A percentile compares a stretch with the other conserved stretches of the same genome.
Evolutionary conservation across 805 yeast species (phyloP).

Genomic region (Saccharomycopsis microspora): DNA sequence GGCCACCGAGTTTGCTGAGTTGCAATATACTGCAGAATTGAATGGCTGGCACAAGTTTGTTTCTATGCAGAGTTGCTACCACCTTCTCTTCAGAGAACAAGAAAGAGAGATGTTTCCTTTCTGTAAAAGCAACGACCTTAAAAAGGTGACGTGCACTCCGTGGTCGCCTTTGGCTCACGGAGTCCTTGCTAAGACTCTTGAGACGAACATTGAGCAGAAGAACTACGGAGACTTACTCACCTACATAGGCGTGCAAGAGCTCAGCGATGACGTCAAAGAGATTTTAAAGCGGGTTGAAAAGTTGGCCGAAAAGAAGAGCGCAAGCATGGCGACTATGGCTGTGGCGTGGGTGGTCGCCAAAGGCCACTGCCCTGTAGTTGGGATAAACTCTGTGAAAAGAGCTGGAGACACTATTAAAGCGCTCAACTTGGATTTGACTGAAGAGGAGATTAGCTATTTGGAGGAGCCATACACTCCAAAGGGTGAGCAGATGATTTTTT

Average conservation of each 20-base stretch:
- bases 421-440: conserved; percentile 27
- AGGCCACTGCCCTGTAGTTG: conserved; percentile 44
- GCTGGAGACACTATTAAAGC: conserved; percentile 42
- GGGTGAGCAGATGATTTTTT: too few species aligned
- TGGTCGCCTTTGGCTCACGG: conserved; percentile 55
- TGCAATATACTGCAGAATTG: conserved; percentile 46
- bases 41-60: conserved; percentile 48
- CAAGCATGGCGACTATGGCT: conserved; percentile 42
- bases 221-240: too few species aligned
- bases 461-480: conserved; percentile 9
- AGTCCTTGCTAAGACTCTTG: conserved; percentile 36
- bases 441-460: conserved; percentile 3
- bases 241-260: conserved; percentile 18
- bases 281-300: conserved; percentile 41
- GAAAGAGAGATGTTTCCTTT: conserved; percentile 51
- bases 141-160: conserved; percentile 35
- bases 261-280: conserved; percentile 20
- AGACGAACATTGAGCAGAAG: too few species aligned
- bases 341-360: conserved; percentile 42
- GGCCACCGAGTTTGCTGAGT: conserved; percentile 39
- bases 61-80: conserved; percentile 47
- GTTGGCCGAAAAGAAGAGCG: conserved; percentile 33
- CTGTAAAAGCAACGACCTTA: conserved; percentile 38
- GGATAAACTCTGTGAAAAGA: conserved; percentile 35
- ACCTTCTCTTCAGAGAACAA: conserved; percentile 47